Conservation (phyloP, 2,329 filamentous ascomycete species). For the Aureobasidium sp. region DNA sequence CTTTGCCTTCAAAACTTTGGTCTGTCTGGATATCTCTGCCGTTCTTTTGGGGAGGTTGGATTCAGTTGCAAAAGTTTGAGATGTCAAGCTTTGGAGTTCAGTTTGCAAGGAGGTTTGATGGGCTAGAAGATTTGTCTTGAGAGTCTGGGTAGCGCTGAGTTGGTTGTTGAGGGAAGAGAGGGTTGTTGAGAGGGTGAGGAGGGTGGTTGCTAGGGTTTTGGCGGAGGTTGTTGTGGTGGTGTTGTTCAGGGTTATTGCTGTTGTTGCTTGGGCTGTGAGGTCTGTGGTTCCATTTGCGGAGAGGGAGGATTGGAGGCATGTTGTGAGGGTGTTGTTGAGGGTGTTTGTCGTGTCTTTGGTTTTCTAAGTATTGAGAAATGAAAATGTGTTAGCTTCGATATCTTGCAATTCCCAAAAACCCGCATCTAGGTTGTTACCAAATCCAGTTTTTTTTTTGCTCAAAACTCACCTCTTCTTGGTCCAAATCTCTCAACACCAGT, state of each 20-base stretch:
- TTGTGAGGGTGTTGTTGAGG: not conserved
- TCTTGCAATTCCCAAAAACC: too few relatives aligned
- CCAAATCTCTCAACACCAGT: conserved; percentile 49
- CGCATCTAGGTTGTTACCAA: too few relatives aligned
- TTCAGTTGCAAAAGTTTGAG: conserved; percentile 35
- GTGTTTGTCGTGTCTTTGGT: not conserved
- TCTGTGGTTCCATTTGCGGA: conserved; percentile 22
- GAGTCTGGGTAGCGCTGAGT: conserved; percentile 20
- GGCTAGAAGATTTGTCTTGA: conserved; percentile 20
- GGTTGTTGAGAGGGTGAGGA: conserved; percentile 15
- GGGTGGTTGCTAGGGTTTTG: conserved; percentile 7
- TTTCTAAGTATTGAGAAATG: too few relatives aligned
- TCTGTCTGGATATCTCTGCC: conserved; percentile 62
- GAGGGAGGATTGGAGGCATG: conserved; percentile 13
- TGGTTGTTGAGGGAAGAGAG: conserved; percentile 25
- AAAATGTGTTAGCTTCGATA: too few relatives aligned
- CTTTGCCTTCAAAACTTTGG: conserved; percentile 58
- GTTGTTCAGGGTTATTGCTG: conserved; percentile 30
- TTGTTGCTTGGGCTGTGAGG: conserved; percentile 31
- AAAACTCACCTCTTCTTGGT: conserved; percentile 11
- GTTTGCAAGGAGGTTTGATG: conserved; percentile 20
- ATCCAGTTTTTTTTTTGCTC: too few relatives aligned
- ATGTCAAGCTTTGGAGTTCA: conserved; percentile 20
- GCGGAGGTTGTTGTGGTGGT: not conserved
- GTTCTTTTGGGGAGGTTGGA: conserved; percentile 58